Evolutionary conservation across 352 stramenopile genomes (phyloP).

Genomic region (Blastocystis sp.): DNA sequence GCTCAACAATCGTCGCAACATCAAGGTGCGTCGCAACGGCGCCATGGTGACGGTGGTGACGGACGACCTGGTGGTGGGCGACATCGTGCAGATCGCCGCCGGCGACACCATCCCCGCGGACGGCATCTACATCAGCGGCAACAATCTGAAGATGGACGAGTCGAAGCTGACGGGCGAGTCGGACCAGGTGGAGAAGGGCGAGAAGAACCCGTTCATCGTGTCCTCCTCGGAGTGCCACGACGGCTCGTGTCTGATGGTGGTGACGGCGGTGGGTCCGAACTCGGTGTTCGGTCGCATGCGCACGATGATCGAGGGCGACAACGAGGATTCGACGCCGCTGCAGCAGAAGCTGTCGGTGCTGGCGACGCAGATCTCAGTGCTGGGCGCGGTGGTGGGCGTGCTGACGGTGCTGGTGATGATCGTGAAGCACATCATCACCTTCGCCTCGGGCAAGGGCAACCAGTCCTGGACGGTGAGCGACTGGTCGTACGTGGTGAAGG

Average conservation of each 20-base stretch:
- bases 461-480: slow-evolving; percentile 59
- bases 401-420: slow-evolving; percentile 82
- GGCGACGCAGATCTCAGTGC: slow-evolving; percentile 84
- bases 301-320: slow-evolving; percentile 78
- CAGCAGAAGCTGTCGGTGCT: slow-evolving; percentile 85
- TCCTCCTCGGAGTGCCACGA: slow-evolving; percentile 88
- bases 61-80: slow-evolving; percentile 84
- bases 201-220: slow-evolving; percentile 79
- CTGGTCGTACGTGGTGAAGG: slow-evolving; percentile 78
- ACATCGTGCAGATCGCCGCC: slow-evolving; percentile 81
- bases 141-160: slow-evolving; percentile 87
- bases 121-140: slow-evolving; percentile 83
- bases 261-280: slow-evolving; percentile 87
- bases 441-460: slow-evolving; percentile 68
- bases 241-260: slow-evolving; percentile 87
- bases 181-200: slow-evolving; percentile 83
- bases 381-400: slow-evolving; percentile 81
- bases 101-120: slow-evolving; percentile 89
- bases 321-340: slow-evolving; percentile 81
- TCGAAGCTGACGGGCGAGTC: slow-evolving; percentile 87
- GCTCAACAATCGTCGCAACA: slow-evolving; percentile 82
- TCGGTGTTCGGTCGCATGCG: slow-evolving; percentile 88
- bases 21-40: slow-evolving; percentile 82
- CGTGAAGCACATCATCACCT: slow-evolving; percentile 72
- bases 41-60: slow-evolving; percentile 75